Percentiles rank a stretch among this genome's conserved stretches.
These are phyloP conservation scores for Rhynchosporium agropyri DNA, from an alignment of 2,329 filamentous ascomycete species.

Conservation along the genomic window DNA sequence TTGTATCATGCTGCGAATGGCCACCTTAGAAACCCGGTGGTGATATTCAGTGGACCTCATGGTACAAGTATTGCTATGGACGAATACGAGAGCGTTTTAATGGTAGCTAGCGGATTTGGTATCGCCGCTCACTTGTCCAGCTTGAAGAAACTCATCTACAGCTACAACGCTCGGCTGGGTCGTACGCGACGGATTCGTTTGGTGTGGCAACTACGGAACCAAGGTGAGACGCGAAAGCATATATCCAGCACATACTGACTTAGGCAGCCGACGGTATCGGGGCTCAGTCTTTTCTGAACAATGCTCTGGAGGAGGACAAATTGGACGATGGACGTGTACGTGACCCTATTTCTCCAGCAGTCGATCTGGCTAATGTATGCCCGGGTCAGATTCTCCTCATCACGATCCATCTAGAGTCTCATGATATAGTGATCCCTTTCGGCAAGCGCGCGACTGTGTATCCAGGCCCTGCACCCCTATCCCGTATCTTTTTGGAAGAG, in stretches of 20 bases:
- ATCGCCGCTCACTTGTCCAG: slow-evolving; percentile 6
- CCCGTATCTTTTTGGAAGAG: background rate
- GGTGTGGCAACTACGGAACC: background rate
- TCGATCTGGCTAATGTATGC: slow-evolving; percentile 6
- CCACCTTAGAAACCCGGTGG: background rate
- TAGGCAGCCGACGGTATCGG: slow-evolving; percentile 4
- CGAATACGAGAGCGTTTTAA: slow-evolving; percentile 12
- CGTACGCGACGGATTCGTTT: background rate
- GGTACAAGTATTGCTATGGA: background rate
- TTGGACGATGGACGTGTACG: slow-evolving; percentile 4
- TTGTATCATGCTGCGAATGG: background rate
- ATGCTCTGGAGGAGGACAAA: slow-evolving; percentile 2
- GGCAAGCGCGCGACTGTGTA: slow-evolving; percentile 5
- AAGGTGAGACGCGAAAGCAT: background rate
- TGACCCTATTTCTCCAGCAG: background rate
- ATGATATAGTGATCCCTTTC: slow-evolving; percentile 1
- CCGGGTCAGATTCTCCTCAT: background rate
- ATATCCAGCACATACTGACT: slow-evolving; percentile 4
- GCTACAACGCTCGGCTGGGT: background rate
- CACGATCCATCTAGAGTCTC: background rate
- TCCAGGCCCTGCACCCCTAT: background rate
- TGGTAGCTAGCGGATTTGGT: slow-evolving; percentile 7
- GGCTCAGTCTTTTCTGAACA: background rate
- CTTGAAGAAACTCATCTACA: slow-evolving; percentile 1
- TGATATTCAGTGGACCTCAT: slow-evolving; percentile 1